Percentiles rank a stretch among this genome's conserved stretches.
Evolutionary conservation across 1,284 basidiomycete species (phyloP).

Genomic region (Schizopora paradoxa): DNA sequence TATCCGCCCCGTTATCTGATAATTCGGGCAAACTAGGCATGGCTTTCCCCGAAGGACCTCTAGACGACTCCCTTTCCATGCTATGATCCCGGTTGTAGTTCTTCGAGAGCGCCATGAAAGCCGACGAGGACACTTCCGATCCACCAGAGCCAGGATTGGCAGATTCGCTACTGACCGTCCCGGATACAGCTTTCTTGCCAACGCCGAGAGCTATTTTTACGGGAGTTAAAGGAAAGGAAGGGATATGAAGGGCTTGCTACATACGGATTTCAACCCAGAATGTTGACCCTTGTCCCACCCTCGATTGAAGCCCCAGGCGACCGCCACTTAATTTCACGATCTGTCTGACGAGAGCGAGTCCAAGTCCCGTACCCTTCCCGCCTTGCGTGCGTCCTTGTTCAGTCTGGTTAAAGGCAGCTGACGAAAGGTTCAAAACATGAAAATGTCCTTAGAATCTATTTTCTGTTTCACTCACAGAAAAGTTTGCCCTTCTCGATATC

Average conservation of each 20-base stretch:
- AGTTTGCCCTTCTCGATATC: conserved; percentile 73
- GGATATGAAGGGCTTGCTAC: conserved; percentile 31
- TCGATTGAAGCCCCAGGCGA: conserved; percentile 67
- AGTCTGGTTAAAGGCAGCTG: conserved; percentile 73
- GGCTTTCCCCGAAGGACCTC: too few relatives aligned
- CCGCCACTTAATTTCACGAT: conserved; percentile 84
- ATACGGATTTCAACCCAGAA: conserved; percentile 78
- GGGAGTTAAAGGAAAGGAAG: conserved; percentile 4
- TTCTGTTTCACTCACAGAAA: conserved; percentile 52
- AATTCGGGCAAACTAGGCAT: too few relatives aligned
- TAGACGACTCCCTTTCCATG: neutral
- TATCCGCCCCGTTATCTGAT: conserved; percentile 10
- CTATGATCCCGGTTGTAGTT: neutral
- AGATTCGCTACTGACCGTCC: conserved; percentile 10
- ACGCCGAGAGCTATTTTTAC: conserved; percentile 33
- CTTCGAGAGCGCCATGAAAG: neutral
- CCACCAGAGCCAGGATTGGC: conserved; percentile 6
- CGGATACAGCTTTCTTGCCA: conserved; percentile 29
- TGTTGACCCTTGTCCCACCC: conserved; percentile 58
- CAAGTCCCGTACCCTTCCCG: conserved; percentile 86
- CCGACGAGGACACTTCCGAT: too few relatives aligned
- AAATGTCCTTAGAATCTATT: neutral
- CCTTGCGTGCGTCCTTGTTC: conserved; percentile 78
- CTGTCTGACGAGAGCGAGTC: conserved; percentile 82
- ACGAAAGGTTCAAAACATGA: conserved; percentile 2